Evolutionary conservation across 73 alveolate genomes (phyloP), one percentile per base, ranked within the genome.

Genomic region (Paramecium octaurelia): DNA sequence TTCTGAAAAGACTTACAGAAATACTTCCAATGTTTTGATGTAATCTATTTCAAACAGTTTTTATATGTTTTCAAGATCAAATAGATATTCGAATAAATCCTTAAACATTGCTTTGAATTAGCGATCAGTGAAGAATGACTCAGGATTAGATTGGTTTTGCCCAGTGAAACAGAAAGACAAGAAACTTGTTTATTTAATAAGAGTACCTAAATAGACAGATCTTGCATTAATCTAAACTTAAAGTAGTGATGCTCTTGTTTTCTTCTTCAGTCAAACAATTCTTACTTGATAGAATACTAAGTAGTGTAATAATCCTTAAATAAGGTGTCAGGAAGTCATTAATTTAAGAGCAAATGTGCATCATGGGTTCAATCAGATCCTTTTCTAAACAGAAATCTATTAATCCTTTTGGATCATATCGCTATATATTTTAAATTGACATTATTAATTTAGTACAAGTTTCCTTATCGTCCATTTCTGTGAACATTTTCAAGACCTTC

Each of bases 311-410:
- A 43, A 80, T 80, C 12, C 91, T 80, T 80, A 80, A 21, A 80
- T 80, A 80, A 44, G 91, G 91, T 44, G 91, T 80, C 14, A 80
- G 16, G 18, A 80, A 80, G 57, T 80, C 91, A 80, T 80, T 80
- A 8, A 27, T 80, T 46, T 42, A 24, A 18, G 91, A 80, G 50
- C 91, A 80, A 8, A 80, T 48, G 46, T 44, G n/a, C 91, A 80
- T 80, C 70, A 80, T 42, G 1, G 91, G 91, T 42, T 80, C 91
- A 20, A 80, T 80, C 3, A 80, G 57, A 80, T 80, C 91, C 9
- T 80, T 43, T 80, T 80, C 91, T 80, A 80, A 44, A 80, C 91
- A 80, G 12, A 80, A 80, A 24, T 80, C 91, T 11, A 80, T 42
- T 48, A 80, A 46, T 11, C 54, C 70, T 46, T 80, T 80, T 23